Conservation (phyloP, 2,329 filamentous ascomycete genomes). For the Colletotrichum orbiculare region DNA sequence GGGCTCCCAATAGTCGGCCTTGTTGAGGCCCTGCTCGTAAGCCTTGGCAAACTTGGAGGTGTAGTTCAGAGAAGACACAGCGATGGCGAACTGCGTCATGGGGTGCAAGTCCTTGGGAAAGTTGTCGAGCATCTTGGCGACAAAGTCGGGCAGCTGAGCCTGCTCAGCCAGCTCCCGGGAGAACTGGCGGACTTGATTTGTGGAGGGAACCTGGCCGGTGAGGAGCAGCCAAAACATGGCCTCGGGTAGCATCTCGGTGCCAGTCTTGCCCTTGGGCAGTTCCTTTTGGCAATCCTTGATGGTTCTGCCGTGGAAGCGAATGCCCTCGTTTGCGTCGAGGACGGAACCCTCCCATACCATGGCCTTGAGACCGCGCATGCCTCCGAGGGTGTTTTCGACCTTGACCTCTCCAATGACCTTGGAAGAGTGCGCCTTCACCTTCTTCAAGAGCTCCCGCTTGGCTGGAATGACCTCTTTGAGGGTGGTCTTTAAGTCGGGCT, state of each 20-base stretch:
- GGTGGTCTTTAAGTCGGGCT: constrained; percentile 90
- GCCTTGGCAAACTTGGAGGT: constrained; percentile 93
- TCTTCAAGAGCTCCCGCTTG: constrained; percentile 92
- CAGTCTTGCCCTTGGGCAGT: constrained; percentile 90
- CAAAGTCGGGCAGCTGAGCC: constrained; percentile 82
- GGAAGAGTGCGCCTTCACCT: constrained; percentile 86
- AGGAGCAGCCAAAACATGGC: constrained; percentile 99
- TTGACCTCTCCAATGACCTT: constrained; percentile 93
- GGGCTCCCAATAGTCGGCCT: constrained; percentile 98
- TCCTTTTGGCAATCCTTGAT: constrained; percentile 98
- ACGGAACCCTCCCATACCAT: constrained; percentile 99
- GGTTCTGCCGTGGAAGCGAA: constrained; percentile 96
- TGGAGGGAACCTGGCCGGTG: constrained; percentile 90
- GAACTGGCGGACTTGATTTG: constrained; percentile 81
- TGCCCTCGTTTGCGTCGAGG: constrained; percentile 95
- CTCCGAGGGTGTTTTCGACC: constrained; percentile 92
- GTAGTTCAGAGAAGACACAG: constrained; percentile 95
- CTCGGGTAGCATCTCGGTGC: constrained; percentile 97
- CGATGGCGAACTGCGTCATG: constrained; percentile 98
- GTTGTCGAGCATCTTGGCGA: constrained; percentile 87
- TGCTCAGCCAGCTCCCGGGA: constrained; percentile 90
- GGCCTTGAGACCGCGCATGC: constrained; percentile 96
- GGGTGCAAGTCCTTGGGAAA: constrained; percentile 94
- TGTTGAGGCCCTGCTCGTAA: constrained; percentile 90
- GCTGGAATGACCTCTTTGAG: constrained; percentile 87